Evolutionary conservation across 208 protist genomes (phyloP), one percentile per base, ranked within the genome.

Genomic region (Wallacemonas sp.): DNA sequence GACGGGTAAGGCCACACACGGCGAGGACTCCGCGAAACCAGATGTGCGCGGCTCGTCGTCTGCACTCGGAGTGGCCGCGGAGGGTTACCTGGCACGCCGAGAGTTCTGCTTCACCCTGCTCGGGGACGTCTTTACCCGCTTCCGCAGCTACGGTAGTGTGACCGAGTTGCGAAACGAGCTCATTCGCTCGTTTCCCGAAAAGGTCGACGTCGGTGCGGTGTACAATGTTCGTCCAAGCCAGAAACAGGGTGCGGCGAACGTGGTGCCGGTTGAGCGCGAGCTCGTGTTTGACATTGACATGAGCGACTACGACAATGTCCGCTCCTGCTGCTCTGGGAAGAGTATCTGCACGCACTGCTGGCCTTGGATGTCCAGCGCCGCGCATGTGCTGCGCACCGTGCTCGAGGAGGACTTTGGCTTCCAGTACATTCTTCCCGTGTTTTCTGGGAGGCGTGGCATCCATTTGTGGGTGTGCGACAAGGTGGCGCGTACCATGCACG

Each of bases 241-340:
- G 58, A 95, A 95, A 63, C 85, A 92, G 45, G 69, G 70, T 19
- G 77, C 77, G n/a, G 58, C 65, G n/a, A 85, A 93, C 59, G 77
- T 93, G 32, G 63, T 83, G 8, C 81, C 95, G 1, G 55, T 91
- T 5, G 86, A 98, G 76, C 96, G 96, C 15, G 98, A 99, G 76
- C 85, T 99, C 1, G 95, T 99, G 4, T 99, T 99, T 68, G 99
- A 99, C 95, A 99, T 99, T 71, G 99, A 99, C 83, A 98, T 99
- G 83, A 98, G 95, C 37, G 99, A 99, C 79, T 99, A 99, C 84
- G 97, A 99, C 79, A 97, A 98, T 27, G 91, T 99, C 3, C 91
- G 98, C 12, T 94, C 87, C 0, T 99, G 98, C 75, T 99, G 98
- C 76, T 75, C 52, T 12, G 94, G 81, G n/a, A 96, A 96, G 38